phyloP scores from a whole-genome alignment of 345 rosid species.

The Eutrema heterophyllum region DNA sequence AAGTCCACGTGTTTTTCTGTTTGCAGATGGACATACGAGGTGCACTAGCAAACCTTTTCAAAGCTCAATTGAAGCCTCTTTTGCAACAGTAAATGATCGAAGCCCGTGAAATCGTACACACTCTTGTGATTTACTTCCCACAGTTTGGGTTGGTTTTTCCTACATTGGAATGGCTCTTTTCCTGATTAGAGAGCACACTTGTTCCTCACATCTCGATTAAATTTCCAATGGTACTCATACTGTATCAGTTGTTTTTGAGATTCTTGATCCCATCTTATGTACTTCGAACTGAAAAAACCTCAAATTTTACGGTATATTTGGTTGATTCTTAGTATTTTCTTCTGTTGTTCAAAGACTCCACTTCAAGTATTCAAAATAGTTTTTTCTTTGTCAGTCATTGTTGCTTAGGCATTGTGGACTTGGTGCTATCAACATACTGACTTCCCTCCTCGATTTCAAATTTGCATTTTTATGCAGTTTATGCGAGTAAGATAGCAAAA shows the following conservation, averaged over 20 bases:
- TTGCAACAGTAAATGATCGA: slow-evolving; percentile 40
- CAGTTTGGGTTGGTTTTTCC: neutral
- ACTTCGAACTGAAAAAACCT: neutral
- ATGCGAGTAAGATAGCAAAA: no score
- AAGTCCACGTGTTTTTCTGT: neutral
- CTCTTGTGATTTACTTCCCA: neutral
- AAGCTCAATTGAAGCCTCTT: slow-evolving; percentile 74
- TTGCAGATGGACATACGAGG: slow-evolving; percentile 91
- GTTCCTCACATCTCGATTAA: slow-evolving; percentile 4
- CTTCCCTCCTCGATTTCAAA: no score
- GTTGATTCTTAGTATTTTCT: neutral
- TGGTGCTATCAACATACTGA: neutral
- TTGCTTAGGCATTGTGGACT: neutral
- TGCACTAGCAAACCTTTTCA: slow-evolving; percentile 82
- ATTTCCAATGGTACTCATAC: slow-evolving; percentile 2
- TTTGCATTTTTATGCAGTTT: no score
- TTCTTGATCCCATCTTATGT: neutral
- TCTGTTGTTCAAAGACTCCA: neutral
- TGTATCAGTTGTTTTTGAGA: neutral
- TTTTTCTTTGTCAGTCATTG: neutral
- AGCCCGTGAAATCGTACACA: neutral
- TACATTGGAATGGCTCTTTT: slow-evolving; percentile 2
- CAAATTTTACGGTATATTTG: neutral
- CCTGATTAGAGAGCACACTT: slow-evolving; percentile 1
- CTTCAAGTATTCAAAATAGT: neutral